A percentile compares a stretch with the other conserved stretches of the same genome.
These are phyloP conservation scores for Gossypium schwendimanii DNA, from an alignment of 441 rosid species.

Conservation along the genomic window DNA sequence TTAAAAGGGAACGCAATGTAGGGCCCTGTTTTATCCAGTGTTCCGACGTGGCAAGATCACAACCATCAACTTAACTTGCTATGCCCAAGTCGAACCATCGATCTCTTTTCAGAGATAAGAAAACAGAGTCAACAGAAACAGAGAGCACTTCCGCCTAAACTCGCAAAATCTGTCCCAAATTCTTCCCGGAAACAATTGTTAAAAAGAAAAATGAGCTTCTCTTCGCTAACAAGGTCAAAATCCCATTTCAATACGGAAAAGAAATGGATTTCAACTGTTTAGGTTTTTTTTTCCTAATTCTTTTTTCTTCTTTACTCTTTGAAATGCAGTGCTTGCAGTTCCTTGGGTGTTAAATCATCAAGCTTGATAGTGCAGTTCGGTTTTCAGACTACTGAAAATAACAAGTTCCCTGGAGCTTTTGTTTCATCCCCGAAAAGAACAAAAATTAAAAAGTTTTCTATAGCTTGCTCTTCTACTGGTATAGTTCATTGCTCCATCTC, in stretches of 20 bases:
- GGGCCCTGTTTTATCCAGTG: background rate
- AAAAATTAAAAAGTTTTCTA: slow-evolving; percentile 19
- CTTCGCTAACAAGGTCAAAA: slow-evolving; percentile 17
- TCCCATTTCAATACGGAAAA: background rate
- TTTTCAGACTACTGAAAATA: slow-evolving; percentile 23
- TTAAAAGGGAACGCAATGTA: too few species aligned
- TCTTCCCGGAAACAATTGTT: background rate
- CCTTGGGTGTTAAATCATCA: slow-evolving; percentile 29
- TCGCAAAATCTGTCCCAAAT: background rate
- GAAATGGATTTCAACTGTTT: background rate
- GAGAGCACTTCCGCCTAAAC: background rate
- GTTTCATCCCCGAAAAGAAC: slow-evolving; percentile 22
- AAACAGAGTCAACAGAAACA: background rate
- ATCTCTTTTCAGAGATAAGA: slow-evolving; percentile 3
- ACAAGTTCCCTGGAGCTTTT: slow-evolving; percentile 24
- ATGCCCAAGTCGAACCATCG: background rate
- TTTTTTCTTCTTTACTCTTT: background rate
- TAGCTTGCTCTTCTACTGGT: slow-evolving; percentile 40
- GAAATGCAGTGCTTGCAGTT: slow-evolving; percentile 38
- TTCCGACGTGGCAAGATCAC: slow-evolving; percentile 5
- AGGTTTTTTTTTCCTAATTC: background rate
- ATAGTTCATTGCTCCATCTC: background rate
- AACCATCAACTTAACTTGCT: background rate
- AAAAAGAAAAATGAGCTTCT: slow-evolving; percentile 11
- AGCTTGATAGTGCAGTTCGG: slow-evolving; percentile 29